These are phyloP conservation scores for Phyllosticta paracitricarpa DNA, from an alignment of 2,329 filamentous ascomycete species.

Conservation along the genomic window DNA sequence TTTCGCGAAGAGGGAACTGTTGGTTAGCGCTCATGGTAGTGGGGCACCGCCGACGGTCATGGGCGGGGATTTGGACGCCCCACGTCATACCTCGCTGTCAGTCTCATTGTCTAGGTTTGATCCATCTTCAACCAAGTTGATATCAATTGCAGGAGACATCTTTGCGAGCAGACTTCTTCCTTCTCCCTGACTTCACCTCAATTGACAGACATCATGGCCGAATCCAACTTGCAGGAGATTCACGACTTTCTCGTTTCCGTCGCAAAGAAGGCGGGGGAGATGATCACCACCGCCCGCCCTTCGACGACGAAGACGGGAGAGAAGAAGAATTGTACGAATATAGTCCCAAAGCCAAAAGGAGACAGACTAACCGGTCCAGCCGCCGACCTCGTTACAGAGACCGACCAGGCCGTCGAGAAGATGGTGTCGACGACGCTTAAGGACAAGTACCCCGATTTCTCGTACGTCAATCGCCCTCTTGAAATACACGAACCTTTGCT, in stretches of 20 bases:
- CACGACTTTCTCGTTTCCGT: slow-evolving; percentile 39
- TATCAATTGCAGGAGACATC: background rate
- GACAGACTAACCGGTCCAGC: slow-evolving; percentile 23
- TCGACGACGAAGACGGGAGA: slow-evolving; percentile 31
- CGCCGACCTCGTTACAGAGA: slow-evolving; percentile 54
- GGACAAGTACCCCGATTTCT: slow-evolving; percentile 43
- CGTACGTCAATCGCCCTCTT: slow-evolving; percentile 14
- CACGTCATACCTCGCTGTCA: background rate
- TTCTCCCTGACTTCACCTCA: background rate
- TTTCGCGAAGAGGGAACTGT: background rate
- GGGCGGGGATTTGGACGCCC: background rate
- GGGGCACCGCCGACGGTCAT: background rate
- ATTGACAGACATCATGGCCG: slow-evolving; percentile 11
- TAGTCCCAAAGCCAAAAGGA: too few species aligned
- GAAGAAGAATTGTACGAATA: slow-evolving; percentile 38
- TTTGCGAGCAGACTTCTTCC: background rate
- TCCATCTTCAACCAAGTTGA: background rate
- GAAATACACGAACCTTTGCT: slow-evolving; percentile 24
- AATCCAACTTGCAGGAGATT: slow-evolving; percentile 36
- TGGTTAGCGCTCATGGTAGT: background rate
- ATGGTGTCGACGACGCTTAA: slow-evolving; percentile 44
- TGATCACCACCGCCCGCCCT: slow-evolving; percentile 37
- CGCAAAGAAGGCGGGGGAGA: slow-evolving; percentile 36
- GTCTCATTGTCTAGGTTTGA: background rate
- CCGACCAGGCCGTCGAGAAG: slow-evolving; percentile 51